phyloP scores from a whole-genome alignment of 345 rosid species.

The Trapa incisa region DNA sequence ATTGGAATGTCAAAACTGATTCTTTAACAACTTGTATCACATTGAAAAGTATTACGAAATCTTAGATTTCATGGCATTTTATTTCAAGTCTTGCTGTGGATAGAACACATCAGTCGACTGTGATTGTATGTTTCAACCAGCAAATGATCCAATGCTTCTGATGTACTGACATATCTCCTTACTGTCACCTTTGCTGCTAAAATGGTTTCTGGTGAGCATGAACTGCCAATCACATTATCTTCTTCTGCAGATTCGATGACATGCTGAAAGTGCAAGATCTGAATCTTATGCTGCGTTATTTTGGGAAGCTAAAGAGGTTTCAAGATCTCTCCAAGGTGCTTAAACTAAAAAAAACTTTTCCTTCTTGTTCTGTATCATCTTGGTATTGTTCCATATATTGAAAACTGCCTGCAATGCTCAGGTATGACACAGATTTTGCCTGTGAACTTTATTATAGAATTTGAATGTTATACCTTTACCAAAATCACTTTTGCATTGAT shows the following conservation, averaged over 20 bases:
- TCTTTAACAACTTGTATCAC: background rate
- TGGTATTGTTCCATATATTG: background rate
- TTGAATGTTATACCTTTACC: background rate
- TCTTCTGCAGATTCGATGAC: slow-evolving; percentile 30
- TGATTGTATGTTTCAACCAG: background rate
- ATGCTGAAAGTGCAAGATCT: slow-evolving; percentile 69
- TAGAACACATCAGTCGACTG: background rate
- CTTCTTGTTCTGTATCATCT: background rate
- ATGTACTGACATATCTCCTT: background rate
- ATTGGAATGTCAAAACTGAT: background rate
- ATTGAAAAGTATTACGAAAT: too few relatives aligned
- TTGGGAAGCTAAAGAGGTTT: slow-evolving; percentile 55
- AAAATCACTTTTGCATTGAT: background rate
- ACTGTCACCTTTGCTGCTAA: background rate
- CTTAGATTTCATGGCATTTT: background rate
- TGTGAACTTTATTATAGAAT: background rate
- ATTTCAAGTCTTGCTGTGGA: background rate
- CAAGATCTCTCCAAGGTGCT: slow-evolving; percentile 59
- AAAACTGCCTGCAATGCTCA: too few relatives aligned
- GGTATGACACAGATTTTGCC: background rate
- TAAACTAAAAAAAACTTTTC: slow-evolving; percentile 2
- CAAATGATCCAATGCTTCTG: too few relatives aligned
- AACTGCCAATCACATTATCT: background rate
- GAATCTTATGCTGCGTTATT: slow-evolving; percentile 57
- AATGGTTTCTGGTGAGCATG: background rate